phyloP scores from a whole-genome alignment of 140 eudicot genomes.

The Anethum foeniculum region DNA sequence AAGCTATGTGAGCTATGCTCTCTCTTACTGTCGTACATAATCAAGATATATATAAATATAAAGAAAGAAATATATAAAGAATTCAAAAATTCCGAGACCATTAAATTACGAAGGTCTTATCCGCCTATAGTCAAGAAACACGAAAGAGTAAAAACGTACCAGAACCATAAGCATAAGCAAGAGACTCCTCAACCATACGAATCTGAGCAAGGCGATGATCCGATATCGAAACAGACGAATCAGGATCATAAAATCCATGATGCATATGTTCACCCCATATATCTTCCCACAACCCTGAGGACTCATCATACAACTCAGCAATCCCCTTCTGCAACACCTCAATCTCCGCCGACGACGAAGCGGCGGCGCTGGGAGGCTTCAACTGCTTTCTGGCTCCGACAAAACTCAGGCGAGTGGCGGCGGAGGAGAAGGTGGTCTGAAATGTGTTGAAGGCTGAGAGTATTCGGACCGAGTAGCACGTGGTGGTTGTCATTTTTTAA shows the following conservation, averaged over 20 bases:
- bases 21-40: not conserved
- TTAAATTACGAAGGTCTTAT: not conserved
- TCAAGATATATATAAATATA: too few relatives aligned
- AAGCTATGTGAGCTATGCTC: not conserved
- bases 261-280: conserved; percentile 99
- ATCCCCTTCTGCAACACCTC: conserved; percentile 63
- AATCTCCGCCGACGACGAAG: not conserved
- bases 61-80: not conserved
- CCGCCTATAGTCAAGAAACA: not conserved
- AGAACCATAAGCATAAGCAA: conserved; percentile 56
- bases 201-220: conserved; percentile 84
- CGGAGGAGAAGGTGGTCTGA: not conserved
- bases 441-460: conserved; percentile 1
- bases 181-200: conserved; percentile 84
- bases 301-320: conserved; percentile 83
- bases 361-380: not conserved
- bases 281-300: conserved; percentile 86
- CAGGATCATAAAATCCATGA: conserved; percentile 76
- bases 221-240: conserved; percentile 32
- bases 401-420: not conserved
- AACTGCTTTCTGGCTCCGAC: not conserved
- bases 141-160: conserved; percentile 26
- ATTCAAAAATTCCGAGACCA: not conserved
- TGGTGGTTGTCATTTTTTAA: not conserved
- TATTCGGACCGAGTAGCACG: not conserved